Conservation (phyloP, 2,329 filamentous ascomycete species). For the Lachnellula suecica region DNA sequence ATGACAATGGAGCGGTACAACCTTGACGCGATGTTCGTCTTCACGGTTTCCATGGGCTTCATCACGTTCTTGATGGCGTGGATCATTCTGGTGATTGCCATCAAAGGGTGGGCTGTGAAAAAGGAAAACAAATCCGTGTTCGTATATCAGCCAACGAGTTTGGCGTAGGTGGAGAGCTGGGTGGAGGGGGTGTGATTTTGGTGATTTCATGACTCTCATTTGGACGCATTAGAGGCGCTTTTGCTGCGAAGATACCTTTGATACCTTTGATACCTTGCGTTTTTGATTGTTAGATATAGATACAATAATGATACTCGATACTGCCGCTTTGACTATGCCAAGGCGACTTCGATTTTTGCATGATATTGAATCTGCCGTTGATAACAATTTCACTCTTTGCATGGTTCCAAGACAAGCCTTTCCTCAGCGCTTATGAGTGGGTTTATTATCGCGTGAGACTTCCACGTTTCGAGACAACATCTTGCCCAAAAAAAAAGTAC, state of each 20-base stretch:
- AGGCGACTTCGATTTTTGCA: too few relatives aligned
- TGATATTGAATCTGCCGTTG: too few relatives aligned
- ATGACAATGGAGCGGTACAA: slow-evolving; percentile 72
- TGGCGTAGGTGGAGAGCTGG: background rate
- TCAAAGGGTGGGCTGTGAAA: slow-evolving; percentile 82
- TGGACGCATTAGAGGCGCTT: background rate
- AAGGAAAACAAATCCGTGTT: slow-evolving; percentile 31
- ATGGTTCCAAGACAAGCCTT: too few relatives aligned
- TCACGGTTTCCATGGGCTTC: slow-evolving; percentile 83
- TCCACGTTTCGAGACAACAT: too few relatives aligned
- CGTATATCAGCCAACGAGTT: background rate
- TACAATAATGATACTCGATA: background rate
- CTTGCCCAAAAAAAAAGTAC: too few relatives aligned
- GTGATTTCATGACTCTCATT: background rate
- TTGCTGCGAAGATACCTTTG: background rate
- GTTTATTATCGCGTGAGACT: too few relatives aligned
- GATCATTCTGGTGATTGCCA: slow-evolving; percentile 71
- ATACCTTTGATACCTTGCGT: background rate
- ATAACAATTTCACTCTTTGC: too few relatives aligned
- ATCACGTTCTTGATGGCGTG: slow-evolving; percentile 85
- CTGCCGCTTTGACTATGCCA: too few relatives aligned
- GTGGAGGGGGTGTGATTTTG: background rate
- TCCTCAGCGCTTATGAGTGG: too few relatives aligned
- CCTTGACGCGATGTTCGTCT: slow-evolving; percentile 89
- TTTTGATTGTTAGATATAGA: background rate